Base-by-base conservation (phyloP, 306 rosid genomes). In the Quercus glauca region DNA sequence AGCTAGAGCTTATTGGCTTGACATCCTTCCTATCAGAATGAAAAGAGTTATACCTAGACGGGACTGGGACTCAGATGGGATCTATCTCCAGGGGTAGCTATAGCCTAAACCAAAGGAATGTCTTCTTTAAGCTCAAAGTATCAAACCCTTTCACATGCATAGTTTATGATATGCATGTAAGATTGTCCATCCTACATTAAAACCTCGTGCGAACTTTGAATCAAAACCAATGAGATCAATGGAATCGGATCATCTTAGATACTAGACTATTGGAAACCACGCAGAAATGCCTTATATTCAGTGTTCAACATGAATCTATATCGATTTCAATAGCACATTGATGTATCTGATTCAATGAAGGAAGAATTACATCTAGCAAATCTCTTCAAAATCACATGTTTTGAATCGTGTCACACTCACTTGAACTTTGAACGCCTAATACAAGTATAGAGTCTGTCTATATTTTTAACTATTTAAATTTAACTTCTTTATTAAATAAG, bases 81-180 rank as follows among this genome's bases (percentile, higher is more conserved):
- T 67, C 72, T 33, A 35, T 33, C 51, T 33, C 51, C 26, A 67
- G 8, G 6, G 5, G 72, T 3, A 67, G 52, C 25, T 67, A 33
- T 18, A 19, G 18, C 26, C 51, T 33, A 67, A 67, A 33, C 51
- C 51, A 67, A 67, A 67, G 26, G 51, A 23, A 35, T 19, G 9
- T 6, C 72, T 33, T 17, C 15, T 29, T 8, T 35, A 33, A 18
- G 21, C 33, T 61, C 43, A 69, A 17, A 29, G 26, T 43, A 73
- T 67, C 73, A 49, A 18, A 21, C 71, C 68, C 55, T 21, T 81
- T 78, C 70, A 8, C 28, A 72, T 2, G 21, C 21, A 20, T 11
- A 77, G 71, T 4, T 77, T 52, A 71, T 20, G 43, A 61, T 61
- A 29, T 31, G 64, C 71, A 72, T 51, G 58, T 31, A 45, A 37